Base-by-base conservation (phyloP, 768 basidiomycete species). In the Agrocybe pediades region DNA sequence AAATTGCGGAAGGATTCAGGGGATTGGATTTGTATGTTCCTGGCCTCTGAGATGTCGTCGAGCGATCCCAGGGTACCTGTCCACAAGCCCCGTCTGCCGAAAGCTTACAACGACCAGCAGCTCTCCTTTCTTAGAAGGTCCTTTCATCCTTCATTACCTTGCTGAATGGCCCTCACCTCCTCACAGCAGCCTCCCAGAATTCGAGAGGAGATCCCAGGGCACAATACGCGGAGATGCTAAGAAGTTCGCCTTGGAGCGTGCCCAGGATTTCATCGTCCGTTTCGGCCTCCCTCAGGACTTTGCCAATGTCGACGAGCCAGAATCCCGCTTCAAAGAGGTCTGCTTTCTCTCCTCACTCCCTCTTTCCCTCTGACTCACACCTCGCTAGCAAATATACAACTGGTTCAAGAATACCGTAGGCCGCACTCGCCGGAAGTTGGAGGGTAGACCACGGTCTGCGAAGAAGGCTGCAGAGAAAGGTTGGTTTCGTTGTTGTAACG, bases 381-480 rank as follows among this genome's bases (percentile, higher is more conserved):
- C 30, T 58, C 49, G 59, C 64, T 69, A 85, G 84, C 83, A 85
- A 80, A 83, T 86, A 53, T 86, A 86, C 71, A 86, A 85, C 60
- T 87, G 85, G 85, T 86, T 84, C 70, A 86, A 86, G 70, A 86
- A 86, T 65, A 85, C 85, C 16, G 79, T 84, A 50, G 85, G 84
- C 6, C 74, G 85, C 26, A 82, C 79, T 6, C 73, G 83, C 49
- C 73, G 83, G 43, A 84, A 84, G 64, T 69, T 79, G 41, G 83
- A 84, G 55, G 82, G 83, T 6, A 72, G 79, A 23, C 76, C 81
- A 1, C 72, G 81, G 41, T 75, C 82, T 33, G 73, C 75, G 41
- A 84, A 80, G 65, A 80, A 78, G 58, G 63, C 71, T 8, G 68
- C 77, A 29, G 82, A 84, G 64, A 84, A 79, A 69, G 74, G 81